These are phyloP conservation scores for Curvularia hawaiiensis DNA, from an alignment of 2,329 filamentous ascomycete genomes.

Conservation along the genomic window DNA sequence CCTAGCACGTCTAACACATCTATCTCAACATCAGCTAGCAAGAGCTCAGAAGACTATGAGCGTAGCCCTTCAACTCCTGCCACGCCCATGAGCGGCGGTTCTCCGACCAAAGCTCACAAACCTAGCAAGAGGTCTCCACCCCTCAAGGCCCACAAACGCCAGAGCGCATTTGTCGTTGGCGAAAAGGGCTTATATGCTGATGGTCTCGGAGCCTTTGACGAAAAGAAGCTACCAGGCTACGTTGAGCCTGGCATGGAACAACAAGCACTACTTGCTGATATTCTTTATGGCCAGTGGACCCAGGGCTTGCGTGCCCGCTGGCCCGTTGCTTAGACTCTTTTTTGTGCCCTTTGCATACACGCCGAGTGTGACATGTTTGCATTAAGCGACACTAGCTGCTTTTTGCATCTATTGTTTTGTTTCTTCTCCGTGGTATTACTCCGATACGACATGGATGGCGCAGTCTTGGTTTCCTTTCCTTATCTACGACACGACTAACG, in stretches of 20 bases:
- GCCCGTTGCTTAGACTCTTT: constrained; percentile 34
- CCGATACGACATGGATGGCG: not conserved
- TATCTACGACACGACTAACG: constrained; percentile 3
- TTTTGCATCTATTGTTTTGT: not conserved
- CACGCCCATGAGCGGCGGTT: constrained; percentile 43
- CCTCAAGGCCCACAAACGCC: constrained; percentile 72
- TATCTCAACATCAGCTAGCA: constrained; percentile 22
- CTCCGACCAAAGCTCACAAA: constrained; percentile 63
- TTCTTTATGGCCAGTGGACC: constrained; percentile 88
- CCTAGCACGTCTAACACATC: constrained; percentile 34
- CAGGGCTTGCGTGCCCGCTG: constrained; percentile 71
- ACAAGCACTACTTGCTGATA: constrained; percentile 84
- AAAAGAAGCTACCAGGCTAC: constrained; percentile 63
- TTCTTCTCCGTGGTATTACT: not conserved
- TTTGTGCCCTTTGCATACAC: not conserved
- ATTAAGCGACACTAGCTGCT: not conserved
- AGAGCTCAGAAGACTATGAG: constrained; percentile 29
- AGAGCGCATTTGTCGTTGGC: constrained; percentile 49
- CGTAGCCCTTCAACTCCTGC: constrained; percentile 28
- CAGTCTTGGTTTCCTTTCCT: not conserved
- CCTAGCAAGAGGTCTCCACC: constrained; percentile 85
- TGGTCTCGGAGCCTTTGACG: constrained; percentile 39
- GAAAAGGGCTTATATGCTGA: constrained; percentile 52
- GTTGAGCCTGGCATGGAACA: constrained; percentile 83
- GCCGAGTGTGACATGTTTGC: not conserved